Percentiles rank a stretch among this genome's conserved stretches.
These are phyloP conservation scores for Aureobasidium subglaciale DNA, from an alignment of 2,329 filamentous ascomycete species.

Conservation along the genomic window DNA sequence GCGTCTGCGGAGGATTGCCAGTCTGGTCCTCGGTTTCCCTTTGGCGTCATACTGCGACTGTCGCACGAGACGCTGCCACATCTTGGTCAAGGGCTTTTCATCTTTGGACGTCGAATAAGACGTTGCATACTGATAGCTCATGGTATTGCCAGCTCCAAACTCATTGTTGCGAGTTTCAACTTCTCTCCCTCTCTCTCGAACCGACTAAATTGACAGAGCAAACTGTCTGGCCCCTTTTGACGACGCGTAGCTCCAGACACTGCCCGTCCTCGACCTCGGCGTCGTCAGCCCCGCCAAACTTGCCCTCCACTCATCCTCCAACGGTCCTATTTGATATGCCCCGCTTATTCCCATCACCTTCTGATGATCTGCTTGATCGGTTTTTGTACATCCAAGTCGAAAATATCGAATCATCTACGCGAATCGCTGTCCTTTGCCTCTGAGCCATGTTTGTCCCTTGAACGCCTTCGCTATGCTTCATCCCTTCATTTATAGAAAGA, in stretches of 20 bases:
- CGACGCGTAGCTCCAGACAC: not conserved
- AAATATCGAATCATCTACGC: not conserved
- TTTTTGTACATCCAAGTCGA: not conserved
- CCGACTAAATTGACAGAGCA: not conserved
- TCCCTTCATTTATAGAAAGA: not conserved
- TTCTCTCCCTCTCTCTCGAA: not conserved
- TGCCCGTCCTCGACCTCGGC: not conserved
- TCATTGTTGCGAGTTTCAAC: slow-evolving; percentile 3
- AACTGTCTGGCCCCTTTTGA: slow-evolving; percentile 13
- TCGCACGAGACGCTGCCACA: slow-evolving; percentile 8
- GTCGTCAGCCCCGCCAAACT: not conserved
- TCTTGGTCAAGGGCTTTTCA: not conserved
- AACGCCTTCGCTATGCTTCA: slow-evolving; percentile 13
- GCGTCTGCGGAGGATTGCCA: slow-evolving; percentile 1
- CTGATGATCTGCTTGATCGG: not conserved
- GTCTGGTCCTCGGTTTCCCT: slow-evolving; percentile 4
- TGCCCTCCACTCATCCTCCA: not conserved
- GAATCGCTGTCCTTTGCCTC: not conserved
- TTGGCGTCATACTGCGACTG: slow-evolving; percentile 11
- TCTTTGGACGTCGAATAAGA: slow-evolving; percentile 8
- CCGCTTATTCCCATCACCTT: too few species aligned
- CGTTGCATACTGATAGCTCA: slow-evolving; percentile 16
- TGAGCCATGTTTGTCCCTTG: not conserved
- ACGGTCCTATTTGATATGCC: not conserved
- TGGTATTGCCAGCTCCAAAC: slow-evolving; percentile 6